These are phyloP conservation scores for Saprolegnia parasitica DNA, from an alignment of 352 stramenopile species.

Conservation along the genomic window DNA sequence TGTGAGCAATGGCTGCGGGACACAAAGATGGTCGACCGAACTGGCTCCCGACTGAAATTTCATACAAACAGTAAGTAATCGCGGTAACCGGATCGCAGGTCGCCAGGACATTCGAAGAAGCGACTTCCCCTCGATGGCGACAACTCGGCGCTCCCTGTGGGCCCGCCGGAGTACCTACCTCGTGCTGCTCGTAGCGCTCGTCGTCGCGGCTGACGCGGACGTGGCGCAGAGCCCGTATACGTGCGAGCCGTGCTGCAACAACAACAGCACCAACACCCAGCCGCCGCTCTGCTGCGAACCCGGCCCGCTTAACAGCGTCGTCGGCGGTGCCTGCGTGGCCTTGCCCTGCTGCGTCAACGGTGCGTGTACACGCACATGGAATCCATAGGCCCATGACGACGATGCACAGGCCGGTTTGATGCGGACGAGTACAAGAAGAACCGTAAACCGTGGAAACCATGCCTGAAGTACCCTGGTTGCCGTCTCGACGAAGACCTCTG, in stretches of 20 bases:
- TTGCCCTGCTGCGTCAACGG: constrained; percentile 75
- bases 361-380: background rate
- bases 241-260: background rate
- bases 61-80: constrained; percentile 1
- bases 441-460: constrained; percentile 75
- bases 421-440: constrained; percentile 55
- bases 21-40: background rate
- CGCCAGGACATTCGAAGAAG: background rate
- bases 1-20: background rate
- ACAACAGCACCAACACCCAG: background rate
- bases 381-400: background rate
- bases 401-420: constrained; percentile 17
- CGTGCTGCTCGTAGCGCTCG: background rate
- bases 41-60: background rate
- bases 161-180: background rate
- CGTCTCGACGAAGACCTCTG: constrained; percentile 2
- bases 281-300: background rate
- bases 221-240: background rate
- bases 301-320: constrained; percentile 12
- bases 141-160: background rate
- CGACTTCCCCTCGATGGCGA: background rate
- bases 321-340: constrained; percentile 62
- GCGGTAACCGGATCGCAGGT: background rate
- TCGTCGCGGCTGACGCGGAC: background rate
- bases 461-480: constrained; percentile 71